Evolutionary conservation across 1,284 basidiomycete genomes (phyloP).

Genomic region (Moniliophthora roreri): DNA sequence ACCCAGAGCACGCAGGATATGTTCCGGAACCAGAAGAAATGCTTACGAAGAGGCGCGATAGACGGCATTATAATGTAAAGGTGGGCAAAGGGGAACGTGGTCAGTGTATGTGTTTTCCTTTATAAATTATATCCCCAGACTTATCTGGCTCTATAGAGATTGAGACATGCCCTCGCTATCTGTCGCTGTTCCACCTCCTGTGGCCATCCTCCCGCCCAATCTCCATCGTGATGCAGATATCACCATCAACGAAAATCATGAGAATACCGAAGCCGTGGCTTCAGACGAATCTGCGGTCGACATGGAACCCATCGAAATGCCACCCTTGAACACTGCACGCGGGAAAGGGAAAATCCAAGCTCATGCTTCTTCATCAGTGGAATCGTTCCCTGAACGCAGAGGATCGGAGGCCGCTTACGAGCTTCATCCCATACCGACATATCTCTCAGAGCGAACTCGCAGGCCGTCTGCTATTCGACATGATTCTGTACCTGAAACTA

Average conservation of each 20-base stretch:
- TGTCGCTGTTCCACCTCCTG: background rate
- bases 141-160: too few relatives aligned
- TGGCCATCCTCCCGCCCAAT: background rate
- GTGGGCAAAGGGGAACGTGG: too few relatives aligned
- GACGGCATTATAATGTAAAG: too few relatives aligned
- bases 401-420: conserved; percentile 10
- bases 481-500: background rate
- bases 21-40: too few relatives aligned
- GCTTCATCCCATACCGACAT: conserved; percentile 11
- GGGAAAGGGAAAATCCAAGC: background rate
- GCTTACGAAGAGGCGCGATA: too few relatives aligned
- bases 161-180: background rate
- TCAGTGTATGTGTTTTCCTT: too few relatives aligned
- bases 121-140: too few relatives aligned
- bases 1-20: too few relatives aligned
- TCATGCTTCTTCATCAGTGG: background rate
- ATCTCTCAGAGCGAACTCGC: conserved; percentile 15
- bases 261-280: too few relatives aligned
- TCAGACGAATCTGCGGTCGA: conserved; percentile 2
- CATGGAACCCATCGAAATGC: background rate
- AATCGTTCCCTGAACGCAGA: background rate
- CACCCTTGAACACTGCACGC: background rate
- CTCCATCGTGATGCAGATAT: background rate
- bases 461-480: conserved; percentile 9
- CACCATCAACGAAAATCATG: background rate